These are phyloP conservation scores for Marasmius tenuissimus DNA, from an alignment of 1,284 basidiomycete species.

Conservation along the genomic window DNA sequence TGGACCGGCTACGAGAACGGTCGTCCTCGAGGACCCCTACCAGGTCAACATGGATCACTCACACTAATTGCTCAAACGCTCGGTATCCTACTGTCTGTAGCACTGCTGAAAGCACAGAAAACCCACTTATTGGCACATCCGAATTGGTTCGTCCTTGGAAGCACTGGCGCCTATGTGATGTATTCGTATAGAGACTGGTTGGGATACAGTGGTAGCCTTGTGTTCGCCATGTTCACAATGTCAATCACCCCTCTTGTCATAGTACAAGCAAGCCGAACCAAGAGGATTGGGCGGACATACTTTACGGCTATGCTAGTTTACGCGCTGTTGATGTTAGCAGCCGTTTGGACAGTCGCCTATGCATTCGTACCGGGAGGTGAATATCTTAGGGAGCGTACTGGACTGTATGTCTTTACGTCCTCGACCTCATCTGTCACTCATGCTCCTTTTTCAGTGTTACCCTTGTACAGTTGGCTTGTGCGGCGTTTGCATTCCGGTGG, in stretches of 20 bases:
- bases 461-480: constrained; percentile 45
- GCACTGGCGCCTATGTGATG: constrained; percentile 54
- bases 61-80: constrained; percentile 67
- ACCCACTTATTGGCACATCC: constrained; percentile 40
- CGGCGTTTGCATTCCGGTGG: constrained; percentile 50
- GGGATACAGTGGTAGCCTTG: constrained; percentile 74
- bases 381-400: constrained; percentile 80
- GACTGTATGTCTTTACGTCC: constrained; percentile 46
- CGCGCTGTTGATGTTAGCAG: constrained; percentile 66
- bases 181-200: constrained; percentile 70
- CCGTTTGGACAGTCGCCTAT: constrained; percentile 88
- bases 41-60: constrained; percentile 71
- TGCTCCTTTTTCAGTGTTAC: constrained; percentile 42
- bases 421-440: constrained; percentile 2
- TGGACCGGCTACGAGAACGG: constrained; percentile 80
- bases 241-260: constrained; percentile 62
- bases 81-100: constrained; percentile 50
- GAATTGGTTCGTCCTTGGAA: constrained; percentile 51
- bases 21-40: constrained; percentile 71
- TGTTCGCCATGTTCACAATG: constrained; percentile 68
- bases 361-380: constrained; percentile 89
- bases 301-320: constrained; percentile 64
- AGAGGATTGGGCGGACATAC: constrained; percentile 46
- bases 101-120: constrained; percentile 5
- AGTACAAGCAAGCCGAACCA: constrained; percentile 35